Conservation (phyloP, 176 grass and related monocot species). For the Raddia distichophylla region DNA sequence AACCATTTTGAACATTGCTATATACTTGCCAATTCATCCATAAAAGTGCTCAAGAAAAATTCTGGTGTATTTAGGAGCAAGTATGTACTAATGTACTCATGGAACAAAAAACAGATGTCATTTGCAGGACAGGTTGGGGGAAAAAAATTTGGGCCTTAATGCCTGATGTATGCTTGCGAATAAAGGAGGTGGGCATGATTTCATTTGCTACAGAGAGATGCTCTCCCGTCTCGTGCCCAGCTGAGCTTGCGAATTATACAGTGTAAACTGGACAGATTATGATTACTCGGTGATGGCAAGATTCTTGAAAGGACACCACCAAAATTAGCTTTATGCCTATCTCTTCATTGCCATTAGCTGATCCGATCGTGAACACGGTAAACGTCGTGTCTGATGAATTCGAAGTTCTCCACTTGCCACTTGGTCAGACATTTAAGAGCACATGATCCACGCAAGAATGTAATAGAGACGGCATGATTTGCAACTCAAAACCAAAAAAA, state of each 20-base stretch:
- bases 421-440: background rate
- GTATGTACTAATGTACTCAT: background rate
- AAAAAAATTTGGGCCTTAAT: background rate
- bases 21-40: no score
- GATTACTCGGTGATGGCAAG: slow-evolving; percentile 7
- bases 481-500: background rate
- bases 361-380: background rate
- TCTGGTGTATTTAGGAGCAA: no score
- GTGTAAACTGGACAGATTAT: slow-evolving; percentile 10
- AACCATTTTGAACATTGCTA: no score
- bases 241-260: background rate
- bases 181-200: slow-evolving; percentile 22
- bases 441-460: background rate
- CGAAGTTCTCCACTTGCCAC: background rate
- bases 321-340: background rate
- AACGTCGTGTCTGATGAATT: no score
- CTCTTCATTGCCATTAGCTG: background rate
- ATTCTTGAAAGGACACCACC: background rate
- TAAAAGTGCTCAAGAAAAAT: no score
- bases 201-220: background rate
- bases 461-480: background rate
- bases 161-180: slow-evolving; percentile 11
- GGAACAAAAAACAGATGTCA: no score
- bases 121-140: background rate
- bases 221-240: background rate